Conservation (phyloP, 768 basidiomycete genomes). For the Tricholoma flavovirens region DNA sequence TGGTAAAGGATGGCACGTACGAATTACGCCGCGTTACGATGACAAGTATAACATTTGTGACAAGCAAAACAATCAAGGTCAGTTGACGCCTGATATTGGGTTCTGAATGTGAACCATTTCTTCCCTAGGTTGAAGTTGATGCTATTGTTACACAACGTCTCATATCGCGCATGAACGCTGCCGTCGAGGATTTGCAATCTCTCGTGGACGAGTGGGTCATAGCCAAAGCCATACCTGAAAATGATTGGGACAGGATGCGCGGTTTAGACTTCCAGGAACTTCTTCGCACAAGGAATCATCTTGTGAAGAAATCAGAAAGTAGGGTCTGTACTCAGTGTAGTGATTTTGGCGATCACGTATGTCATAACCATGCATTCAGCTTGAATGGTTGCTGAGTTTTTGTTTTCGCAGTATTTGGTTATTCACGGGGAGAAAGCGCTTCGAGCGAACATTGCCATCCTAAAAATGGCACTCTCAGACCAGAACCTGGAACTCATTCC, state of each 20-base stretch:
- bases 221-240: conserved; percentile 54
- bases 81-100: background rate
- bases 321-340: conserved; percentile 54
- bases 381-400: conserved; percentile 1
- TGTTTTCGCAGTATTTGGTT: conserved; percentile 60
- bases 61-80: conserved; percentile 69
- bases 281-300: conserved; percentile 51
- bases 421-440: conserved; percentile 75
- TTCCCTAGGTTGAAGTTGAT: conserved; percentile 59
- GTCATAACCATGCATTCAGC: conserved; percentile 22
- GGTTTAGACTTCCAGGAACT: conserved; percentile 90
- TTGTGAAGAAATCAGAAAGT: conserved; percentile 37
- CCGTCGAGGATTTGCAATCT: conserved; percentile 41
- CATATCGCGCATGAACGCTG: conserved; percentile 57
- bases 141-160: conserved; percentile 61
- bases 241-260: conserved; percentile 79
- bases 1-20: conserved; percentile 52
- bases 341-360: conserved; percentile 71
- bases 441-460: conserved; percentile 62
- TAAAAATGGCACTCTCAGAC: conserved; percentile 88
- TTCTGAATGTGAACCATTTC: background rate
- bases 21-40: conserved; percentile 61
- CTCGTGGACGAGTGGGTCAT: conserved; percentile 54
- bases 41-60: conserved; percentile 72
- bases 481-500: conserved; percentile 96